Evolutionary conservation across 108 stramenopile species (phyloP).

Genomic region (Parmales sp.): DNA sequence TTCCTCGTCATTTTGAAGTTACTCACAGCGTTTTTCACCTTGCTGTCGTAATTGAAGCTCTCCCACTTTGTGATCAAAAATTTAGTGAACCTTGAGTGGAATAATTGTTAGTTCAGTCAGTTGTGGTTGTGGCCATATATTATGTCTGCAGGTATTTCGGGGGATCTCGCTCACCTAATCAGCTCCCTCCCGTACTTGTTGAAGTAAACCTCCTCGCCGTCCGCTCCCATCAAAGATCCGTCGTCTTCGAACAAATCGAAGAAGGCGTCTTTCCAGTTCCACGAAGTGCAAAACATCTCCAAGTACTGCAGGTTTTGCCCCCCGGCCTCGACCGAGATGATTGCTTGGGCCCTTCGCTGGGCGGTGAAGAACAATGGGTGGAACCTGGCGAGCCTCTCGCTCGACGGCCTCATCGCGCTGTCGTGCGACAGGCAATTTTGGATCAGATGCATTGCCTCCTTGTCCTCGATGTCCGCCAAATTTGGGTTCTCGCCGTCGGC

Average conservation of each 20-base stretch:
- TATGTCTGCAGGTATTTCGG: too few species aligned
- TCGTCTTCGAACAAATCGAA: background rate
- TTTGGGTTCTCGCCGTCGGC: background rate
- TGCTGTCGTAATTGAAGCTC: too few species aligned
- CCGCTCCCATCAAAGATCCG: too few species aligned
- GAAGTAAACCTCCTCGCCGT: too few species aligned
- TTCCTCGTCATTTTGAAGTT: too few species aligned
- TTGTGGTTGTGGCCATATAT: too few species aligned
- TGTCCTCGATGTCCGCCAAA: background rate
- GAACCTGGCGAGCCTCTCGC: background rate
- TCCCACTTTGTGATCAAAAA: too few species aligned
- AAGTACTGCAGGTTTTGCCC: background rate
- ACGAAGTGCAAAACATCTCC: background rate
- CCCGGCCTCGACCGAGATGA: background rate
- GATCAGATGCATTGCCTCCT: background rate
- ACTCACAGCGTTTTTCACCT: too few species aligned
- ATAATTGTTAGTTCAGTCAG: too few species aligned
- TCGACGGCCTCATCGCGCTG: background rate
- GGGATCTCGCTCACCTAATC: too few species aligned
- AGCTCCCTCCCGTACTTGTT: too few species aligned
- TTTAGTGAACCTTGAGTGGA: too few species aligned
- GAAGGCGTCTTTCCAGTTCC: background rate
- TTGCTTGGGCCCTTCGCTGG: background rate
- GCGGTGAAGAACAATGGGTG: slow-evolving; percentile 8
- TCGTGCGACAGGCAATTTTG: slow-evolving; percentile 2